Conservation (phyloP, 2,329 filamentous ascomycete species). For the Microdochium trichocladiopsis region DNA sequence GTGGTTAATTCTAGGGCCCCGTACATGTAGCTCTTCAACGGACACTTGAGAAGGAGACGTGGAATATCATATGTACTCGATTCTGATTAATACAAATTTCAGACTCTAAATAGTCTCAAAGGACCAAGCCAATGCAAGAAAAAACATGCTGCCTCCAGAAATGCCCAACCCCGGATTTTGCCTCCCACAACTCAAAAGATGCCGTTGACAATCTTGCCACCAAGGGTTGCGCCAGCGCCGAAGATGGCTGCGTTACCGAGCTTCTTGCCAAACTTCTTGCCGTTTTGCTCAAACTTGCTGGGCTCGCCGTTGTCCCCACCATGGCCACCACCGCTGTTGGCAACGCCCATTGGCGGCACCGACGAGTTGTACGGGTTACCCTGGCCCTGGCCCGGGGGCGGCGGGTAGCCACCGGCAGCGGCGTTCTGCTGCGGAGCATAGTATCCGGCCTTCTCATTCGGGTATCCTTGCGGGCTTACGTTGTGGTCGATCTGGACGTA, state of each 20-base stretch:
- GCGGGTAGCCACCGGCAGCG: slow-evolving; percentile 30
- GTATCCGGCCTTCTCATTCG: slow-evolving; percentile 13
- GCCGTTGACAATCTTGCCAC: slow-evolving; percentile 81
- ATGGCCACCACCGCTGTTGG: slow-evolving; percentile 43
- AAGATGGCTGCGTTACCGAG: slow-evolving; percentile 79
- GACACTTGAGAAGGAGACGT: no score
- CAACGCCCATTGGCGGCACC: slow-evolving; percentile 69
- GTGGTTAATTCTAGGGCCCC: no score
- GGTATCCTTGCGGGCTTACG: slow-evolving; percentile 20
- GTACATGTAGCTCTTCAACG: no score
- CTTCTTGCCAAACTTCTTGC: slow-evolving; percentile 97
- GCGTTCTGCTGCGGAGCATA: slow-evolving; percentile 13
- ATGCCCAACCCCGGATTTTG: not conserved
- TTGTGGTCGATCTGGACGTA: slow-evolving; percentile 75
- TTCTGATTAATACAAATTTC: not conserved
- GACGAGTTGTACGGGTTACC: slow-evolving; percentile 60
- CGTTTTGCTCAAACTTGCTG: slow-evolving; percentile 64
- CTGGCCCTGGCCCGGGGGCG: slow-evolving; percentile 35
- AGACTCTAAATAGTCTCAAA: no score
- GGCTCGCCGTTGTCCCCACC: slow-evolving; percentile 34
- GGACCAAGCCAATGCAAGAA: not conserved
- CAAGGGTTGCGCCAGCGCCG: slow-evolving; percentile 86
- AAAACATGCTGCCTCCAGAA: not conserved
- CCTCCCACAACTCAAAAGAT: slow-evolving; percentile 56
- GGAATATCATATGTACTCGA: no score